These are phyloP conservation scores for Candida insectorum DNA, from an alignment of 805 yeast genomes.

Conservation along the genomic window DNA sequence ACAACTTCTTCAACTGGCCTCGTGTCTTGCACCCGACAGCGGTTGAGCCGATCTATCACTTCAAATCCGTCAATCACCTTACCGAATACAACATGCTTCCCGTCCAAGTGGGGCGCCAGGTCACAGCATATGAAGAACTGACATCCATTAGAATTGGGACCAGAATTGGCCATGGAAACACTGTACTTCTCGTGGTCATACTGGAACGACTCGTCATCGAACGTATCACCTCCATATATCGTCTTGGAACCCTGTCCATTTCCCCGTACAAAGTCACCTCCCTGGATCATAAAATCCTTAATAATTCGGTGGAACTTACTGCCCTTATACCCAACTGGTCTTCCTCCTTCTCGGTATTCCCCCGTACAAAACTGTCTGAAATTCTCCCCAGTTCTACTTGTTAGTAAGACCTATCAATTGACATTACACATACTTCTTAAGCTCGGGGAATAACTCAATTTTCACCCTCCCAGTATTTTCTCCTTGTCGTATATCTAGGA, in stretches of 20 bases:
- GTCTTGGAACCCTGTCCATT: slow-evolving; percentile 88
- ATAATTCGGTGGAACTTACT: slow-evolving; percentile 49
- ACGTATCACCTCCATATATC: slow-evolving; percentile 43
- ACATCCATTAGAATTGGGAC: slow-evolving; percentile 45
- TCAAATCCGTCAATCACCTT: slow-evolving; percentile 85
- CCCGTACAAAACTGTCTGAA: slow-evolving; percentile 49
- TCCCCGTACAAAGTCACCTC: slow-evolving; percentile 36
- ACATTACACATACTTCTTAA: slow-evolving; percentile 8
- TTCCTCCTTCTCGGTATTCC: slow-evolving; percentile 26
- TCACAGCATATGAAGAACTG: slow-evolving; percentile 40
- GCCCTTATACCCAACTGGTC: slow-evolving; percentile 65
- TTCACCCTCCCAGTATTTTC: slow-evolving; percentile 33
- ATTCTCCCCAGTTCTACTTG: slow-evolving; percentile 40
- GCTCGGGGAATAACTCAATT: slow-evolving; percentile 37
- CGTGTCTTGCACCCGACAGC: slow-evolving; percentile 2
- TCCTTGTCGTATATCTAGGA: slow-evolving; percentile 33
- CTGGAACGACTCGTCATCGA: slow-evolving; percentile 58
- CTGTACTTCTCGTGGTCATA: slow-evolving; percentile 72
- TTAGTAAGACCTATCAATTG: neutral
- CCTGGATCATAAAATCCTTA: slow-evolving; percentile 36
- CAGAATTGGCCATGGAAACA: slow-evolving; percentile 80
- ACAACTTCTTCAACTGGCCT: slow-evolving; percentile 12
- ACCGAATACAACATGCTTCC: slow-evolving; percentile 94
- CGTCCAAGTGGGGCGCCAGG: slow-evolving; percentile 79
- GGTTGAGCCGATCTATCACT: slow-evolving; percentile 50